phyloP scores from a whole-genome alignment of 1,139 yeast species.

The Kluyveromyces sp. region DNA sequence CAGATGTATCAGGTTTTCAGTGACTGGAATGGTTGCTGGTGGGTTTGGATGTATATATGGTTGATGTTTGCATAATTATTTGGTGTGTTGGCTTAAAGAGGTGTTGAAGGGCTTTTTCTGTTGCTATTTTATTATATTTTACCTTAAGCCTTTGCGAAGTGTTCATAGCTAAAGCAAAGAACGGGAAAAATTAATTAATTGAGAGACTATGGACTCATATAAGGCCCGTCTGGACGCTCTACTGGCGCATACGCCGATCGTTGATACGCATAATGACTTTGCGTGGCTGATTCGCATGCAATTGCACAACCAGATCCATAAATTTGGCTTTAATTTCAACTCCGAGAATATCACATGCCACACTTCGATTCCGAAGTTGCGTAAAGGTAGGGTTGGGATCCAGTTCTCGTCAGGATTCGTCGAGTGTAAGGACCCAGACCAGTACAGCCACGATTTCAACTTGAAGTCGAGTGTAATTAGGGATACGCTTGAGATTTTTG shows the following conservation, averaged over 20 bases:
- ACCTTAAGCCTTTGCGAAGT: background rate
- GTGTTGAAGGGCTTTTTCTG: too few relatives aligned
- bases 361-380: constrained; percentile 36
- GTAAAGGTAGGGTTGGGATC: constrained; percentile 37
- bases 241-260: constrained; percentile 32
- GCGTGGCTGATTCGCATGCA: constrained; percentile 39
- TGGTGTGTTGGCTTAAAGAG: too few relatives aligned
- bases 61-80: too few relatives aligned
- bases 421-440: constrained; percentile 37
- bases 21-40: too few relatives aligned
- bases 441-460: constrained; percentile 37
- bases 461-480: constrained; percentile 37
- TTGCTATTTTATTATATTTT: too few relatives aligned
- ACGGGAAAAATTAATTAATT: background rate
- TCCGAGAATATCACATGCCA: constrained; percentile 33
- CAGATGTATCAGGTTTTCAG: too few relatives aligned
- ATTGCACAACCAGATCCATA: constrained; percentile 36
- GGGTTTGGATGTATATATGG: too few relatives aligned
- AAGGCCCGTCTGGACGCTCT: constrained; percentile 25
- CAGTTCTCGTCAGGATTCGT: constrained; percentile 43
- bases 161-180: background rate
- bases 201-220: background rate
- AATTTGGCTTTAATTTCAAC: constrained; percentile 14
- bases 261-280: constrained; percentile 45
- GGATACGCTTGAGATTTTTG: constrained; percentile 48